Evolutionary conservation across 1,139 yeast species (phyloP).

Genomic region (Oligophagozyma castellii): DNA sequence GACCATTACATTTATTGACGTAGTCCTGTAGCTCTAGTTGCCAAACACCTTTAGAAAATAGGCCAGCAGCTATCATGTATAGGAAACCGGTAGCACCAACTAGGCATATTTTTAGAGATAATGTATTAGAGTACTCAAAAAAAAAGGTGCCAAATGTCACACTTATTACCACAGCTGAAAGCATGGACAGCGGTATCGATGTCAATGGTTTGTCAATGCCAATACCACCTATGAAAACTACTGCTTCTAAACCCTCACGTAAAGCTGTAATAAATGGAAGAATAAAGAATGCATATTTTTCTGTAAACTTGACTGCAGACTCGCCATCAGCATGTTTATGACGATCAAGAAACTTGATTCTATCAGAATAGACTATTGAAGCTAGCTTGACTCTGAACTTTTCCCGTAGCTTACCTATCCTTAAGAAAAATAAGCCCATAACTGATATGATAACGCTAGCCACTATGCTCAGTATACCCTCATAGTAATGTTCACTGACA

Average conservation of each 20-base stretch:
- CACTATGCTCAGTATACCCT: slow-evolving; percentile 72
- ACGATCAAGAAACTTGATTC: slow-evolving; percentile 8
- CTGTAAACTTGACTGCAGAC: slow-evolving; percentile 27
- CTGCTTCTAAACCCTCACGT: slow-evolving; percentile 88
- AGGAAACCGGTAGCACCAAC: slow-evolving; percentile 75
- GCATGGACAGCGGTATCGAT: slow-evolving; percentile 73
- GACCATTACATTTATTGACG: slow-evolving; percentile 57
- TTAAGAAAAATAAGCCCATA: slow-evolving; percentile 88
- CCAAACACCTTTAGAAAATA: slow-evolving; percentile 86
- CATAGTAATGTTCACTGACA: slow-evolving; percentile 82
- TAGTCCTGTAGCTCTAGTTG: slow-evolving; percentile 62
- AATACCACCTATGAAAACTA: slow-evolving; percentile 82
- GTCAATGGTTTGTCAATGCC: slow-evolving; percentile 63
- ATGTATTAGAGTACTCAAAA: slow-evolving; percentile 65
- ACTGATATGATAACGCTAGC: slow-evolving; percentile 73
- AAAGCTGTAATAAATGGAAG: slow-evolving; percentile 75
- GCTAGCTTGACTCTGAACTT: slow-evolving; percentile 91
- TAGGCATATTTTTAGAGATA: slow-evolving; percentile 70
- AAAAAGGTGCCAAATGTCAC: slow-evolving; percentile 48
- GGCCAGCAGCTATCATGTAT: slow-evolving; percentile 79
- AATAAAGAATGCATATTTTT: slow-evolving; percentile 66
- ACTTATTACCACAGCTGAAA: slow-evolving; percentile 60
- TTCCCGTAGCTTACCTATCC: slow-evolving; percentile 80
- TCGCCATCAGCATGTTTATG: slow-evolving; percentile 7
- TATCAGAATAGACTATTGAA: slow-evolving; percentile 40